Percentiles rank a stretch among this genome's conserved stretches.
phyloP scores from a whole-genome alignment of 2,329 filamentous ascomycete genomes.

The Colletotrichum camelliae region DNA sequence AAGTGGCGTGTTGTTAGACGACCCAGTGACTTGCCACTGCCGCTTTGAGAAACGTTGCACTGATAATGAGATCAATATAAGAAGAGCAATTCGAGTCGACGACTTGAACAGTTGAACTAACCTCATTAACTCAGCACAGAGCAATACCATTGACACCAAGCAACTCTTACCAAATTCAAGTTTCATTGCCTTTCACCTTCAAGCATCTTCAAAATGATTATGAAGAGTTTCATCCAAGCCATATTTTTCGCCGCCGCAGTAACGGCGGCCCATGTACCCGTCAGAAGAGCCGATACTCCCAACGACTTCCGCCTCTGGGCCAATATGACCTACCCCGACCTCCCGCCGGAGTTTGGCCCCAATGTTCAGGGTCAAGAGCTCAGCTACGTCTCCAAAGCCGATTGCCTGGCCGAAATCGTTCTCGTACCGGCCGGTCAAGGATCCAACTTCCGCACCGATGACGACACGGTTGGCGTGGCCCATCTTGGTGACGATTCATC shows the following conservation, averaged over 20 bases:
- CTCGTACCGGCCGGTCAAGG: neutral
- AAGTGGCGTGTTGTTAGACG: neutral
- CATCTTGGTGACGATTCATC: neutral
- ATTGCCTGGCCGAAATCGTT: neutral
- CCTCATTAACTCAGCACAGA: neutral
- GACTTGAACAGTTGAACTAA: neutral
- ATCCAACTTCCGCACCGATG: neutral
- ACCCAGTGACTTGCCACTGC: neutral
- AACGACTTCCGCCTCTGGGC: neutral
- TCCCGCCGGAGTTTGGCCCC: neutral
- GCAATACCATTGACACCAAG: neutral
- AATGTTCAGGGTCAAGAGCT: neutral
- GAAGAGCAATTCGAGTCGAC: neutral
- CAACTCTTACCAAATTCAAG: neutral
- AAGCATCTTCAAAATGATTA: neutral
- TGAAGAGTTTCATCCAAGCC: neutral
- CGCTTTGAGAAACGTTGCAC: neutral
- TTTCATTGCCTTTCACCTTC: neutral
- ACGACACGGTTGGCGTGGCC: neutral
- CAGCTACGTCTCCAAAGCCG: neutral
- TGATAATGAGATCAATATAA: neutral
- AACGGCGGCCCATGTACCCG: neutral
- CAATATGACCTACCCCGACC: constrained; percentile 1
- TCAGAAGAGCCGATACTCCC: neutral
- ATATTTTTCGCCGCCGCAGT: neutral